A percentile compares a stretch with the other conserved stretches of the same genome.
phyloP scores from a whole-genome alignment of 495 filamentous ascomycete genomes.

The Penicillium egyptiacum region DNA sequence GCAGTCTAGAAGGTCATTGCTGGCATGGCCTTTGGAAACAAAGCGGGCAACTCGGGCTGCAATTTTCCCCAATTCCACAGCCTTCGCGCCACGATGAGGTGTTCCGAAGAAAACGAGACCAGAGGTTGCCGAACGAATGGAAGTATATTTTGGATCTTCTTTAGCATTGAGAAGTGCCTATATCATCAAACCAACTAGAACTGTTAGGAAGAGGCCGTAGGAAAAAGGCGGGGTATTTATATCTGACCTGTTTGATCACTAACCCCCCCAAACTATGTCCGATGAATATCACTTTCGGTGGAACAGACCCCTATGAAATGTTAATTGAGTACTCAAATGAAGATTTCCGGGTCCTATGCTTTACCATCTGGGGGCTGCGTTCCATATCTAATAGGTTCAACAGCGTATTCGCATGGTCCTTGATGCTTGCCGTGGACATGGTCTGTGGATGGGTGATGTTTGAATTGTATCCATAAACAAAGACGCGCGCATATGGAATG shows the following conservation, averaged over 20 bases:
- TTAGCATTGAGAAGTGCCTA: slow-evolving; percentile 45
- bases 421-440: slow-evolving; percentile 41
- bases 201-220: background rate
- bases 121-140: slow-evolving; percentile 40
- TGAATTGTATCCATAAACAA: slow-evolving; percentile 48
- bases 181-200: background rate
- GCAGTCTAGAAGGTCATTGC: slow-evolving; percentile 38
- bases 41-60: slow-evolving; percentile 39
- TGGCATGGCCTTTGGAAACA: slow-evolving; percentile 35
- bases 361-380: slow-evolving; percentile 30
- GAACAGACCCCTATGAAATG: slow-evolving; percentile 16
- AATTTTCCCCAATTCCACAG: slow-evolving; percentile 41
- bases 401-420: slow-evolving; percentile 41
- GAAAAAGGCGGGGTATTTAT: background rate
- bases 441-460: slow-evolving; percentile 38
- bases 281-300: slow-evolving; percentile 45
- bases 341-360: background rate
- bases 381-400: slow-evolving; percentile 40
- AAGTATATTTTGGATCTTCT: slow-evolving; percentile 40
- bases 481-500: slow-evolving; percentile 40
- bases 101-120: slow-evolving; percentile 50
- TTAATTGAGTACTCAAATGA: background rate
- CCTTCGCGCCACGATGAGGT: slow-evolving; percentile 45
- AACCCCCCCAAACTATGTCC: slow-evolving; percentile 50
- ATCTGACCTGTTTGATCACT: slow-evolving; percentile 45